A percentile compares a stretch with the other conserved stretches of the same genome.
Conservation (phyloP, 352 stramenopile genomes). For the Phytophthora megakarya region DNA sequence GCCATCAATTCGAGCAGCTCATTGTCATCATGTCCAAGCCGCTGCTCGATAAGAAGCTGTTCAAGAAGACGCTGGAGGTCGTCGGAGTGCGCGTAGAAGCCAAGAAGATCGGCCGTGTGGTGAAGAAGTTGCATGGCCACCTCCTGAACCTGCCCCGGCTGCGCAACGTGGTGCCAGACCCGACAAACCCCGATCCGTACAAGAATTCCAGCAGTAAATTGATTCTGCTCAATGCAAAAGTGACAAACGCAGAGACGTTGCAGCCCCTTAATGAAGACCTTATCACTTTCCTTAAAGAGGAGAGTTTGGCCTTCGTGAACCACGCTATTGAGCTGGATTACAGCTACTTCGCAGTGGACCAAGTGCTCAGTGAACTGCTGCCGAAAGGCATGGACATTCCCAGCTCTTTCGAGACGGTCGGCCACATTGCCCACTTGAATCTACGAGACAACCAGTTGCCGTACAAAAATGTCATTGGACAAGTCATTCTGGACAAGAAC, state of each 20-base stretch:
- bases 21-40: constrained; percentile 29
- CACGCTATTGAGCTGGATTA: constrained; percentile 81
- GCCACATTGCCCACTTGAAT: constrained; percentile 98
- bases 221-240: constrained; percentile 69
- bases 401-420: constrained; percentile 96
- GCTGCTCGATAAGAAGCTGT: constrained; percentile 70
- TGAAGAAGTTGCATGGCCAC: constrained; percentile 74
- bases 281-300: constrained; percentile 51
- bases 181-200: constrained; percentile 59
- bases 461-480: constrained; percentile 97
- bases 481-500: constrained; percentile 99
- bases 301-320: constrained; percentile 66
- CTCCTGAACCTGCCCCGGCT: constrained; percentile 74
- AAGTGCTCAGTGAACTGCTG: constrained; percentile 85
- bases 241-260: constrained; percentile 61
- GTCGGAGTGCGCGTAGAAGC: constrained; percentile 75
- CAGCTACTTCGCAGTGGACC: constrained; percentile 77
- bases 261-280: constrained; percentile 57
- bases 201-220: constrained; percentile 75
- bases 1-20: constrained; percentile 24
- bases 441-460: constrained; percentile 93
- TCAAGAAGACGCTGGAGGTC: constrained; percentile 73
- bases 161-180: constrained; percentile 77
- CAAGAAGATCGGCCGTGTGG: constrained; percentile 80
- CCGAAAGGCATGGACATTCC: constrained; percentile 87